Base-by-base conservation (phyloP, 371 early-diverging fungal genomes). In the Rhizopus microsporus region DNA sequence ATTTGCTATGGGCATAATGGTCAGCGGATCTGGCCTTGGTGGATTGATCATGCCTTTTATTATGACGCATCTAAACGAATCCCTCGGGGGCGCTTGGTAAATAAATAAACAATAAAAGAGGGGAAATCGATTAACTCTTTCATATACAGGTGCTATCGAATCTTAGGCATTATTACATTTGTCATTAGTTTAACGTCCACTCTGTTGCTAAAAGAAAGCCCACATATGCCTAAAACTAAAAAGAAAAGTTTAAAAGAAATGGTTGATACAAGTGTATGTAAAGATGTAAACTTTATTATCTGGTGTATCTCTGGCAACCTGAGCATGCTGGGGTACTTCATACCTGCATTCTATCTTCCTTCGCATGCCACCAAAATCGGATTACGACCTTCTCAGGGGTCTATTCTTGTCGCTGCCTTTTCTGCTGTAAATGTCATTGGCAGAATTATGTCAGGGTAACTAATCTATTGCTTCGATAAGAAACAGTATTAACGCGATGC, bases 11-110 rank as follows among this genome's bases (percentile, higher is more conserved):
- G 94, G 93, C 5, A 65, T 93, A 2, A 85, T 88, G 38, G 82
- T 86, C 33, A 77, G 89, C 57, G 94, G 94, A 4, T 81, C 85
- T 7, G 94, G 94, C 5, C 62, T 92, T 32, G 94, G 93, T 30
- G 93, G 93, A 0, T 74, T 92, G 4, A 76, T 86, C 15, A 68
- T 92, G 62, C 81, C 88, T 0, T 87, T 88, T 17, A 62, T 92
- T 5, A 73, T 88, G 59, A 84, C 82, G 37, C 54, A 57, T 30
- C 60, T 91, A 7, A 80, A 91, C 47, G 65, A 72, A 31, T 67
- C 56, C 5, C 59, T 87, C 3, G 91, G 89, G 0, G 64, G 77
- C 39, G 71, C 71, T 12, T 88, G 85, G 84, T 60, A 50, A 35
- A 32, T 29, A 7, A 29, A 31, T 29, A n/a, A 49, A 7, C 30